Evolutionary conservation across 2,329 filamentous ascomycete species (phyloP), one percentile per base, ranked within the genome.

Genomic region (Phialophora verrucosa): DNA sequence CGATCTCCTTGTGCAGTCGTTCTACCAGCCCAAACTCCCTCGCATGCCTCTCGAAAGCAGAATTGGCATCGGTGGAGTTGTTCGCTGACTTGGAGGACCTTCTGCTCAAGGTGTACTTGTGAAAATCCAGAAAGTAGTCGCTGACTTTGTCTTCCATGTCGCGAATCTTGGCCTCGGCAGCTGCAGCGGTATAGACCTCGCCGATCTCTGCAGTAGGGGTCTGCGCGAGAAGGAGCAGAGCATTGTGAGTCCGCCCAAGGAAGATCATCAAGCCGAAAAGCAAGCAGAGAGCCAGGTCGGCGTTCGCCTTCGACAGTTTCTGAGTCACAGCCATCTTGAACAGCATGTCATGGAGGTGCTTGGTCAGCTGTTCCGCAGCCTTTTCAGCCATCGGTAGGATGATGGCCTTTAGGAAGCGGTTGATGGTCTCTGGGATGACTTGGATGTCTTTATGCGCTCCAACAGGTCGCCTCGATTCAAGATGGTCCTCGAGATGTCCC

Each of bases 81-180:
- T n/a, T 50, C 20, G 23, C 7, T 17, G 42, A 53, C 54, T 35
- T 47, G 38, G 42, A 58, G 5, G 55, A 62, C 42, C 38, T 58
- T 53, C 67, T 58, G 60, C 63, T 67, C 44, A 70, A 59, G 29
- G 69, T 64, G 62, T 67, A 71, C 38, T 62, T 62, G 63, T 71
- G 69, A 47, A 71, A 69, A 10, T 58, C 59, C n/a, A 69, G 50
- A 25, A 69, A 54, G 23, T 68, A 68, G 17, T 66, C 68, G 27
- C 56, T 32, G 7, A 71, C 57, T 14, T 51, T 51, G 17, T 68
- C 57, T 44, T 71, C 69, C 60, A 71, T 68, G 20, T 66, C 62
- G 14, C 55, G 49, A n/a, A 71, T 69, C 44, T 60, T 58, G 35
- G n/a, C 42, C 38, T 67, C 29, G 17, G 57, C 61, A 32, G 65